phyloP scores from a whole-genome alignment of 2,329 filamentous ascomycete species.

The Ceratocystis albifundus region DNA sequence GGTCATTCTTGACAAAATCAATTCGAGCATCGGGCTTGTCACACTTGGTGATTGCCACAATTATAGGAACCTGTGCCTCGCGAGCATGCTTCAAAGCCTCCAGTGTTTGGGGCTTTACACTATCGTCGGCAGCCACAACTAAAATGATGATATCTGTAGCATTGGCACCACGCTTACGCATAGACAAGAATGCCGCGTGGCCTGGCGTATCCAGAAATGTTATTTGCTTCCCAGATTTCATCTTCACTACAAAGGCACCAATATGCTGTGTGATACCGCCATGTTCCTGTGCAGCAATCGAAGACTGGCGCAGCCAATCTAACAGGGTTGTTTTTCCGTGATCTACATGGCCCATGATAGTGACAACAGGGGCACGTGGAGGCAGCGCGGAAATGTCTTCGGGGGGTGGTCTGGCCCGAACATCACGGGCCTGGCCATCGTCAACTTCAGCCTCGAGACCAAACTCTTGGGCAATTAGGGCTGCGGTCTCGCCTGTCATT shows the following conservation, averaged over 20 bases:
- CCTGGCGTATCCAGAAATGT: conserved; percentile 96
- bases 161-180: conserved; percentile 89
- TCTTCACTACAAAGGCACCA: conserved; percentile 83
- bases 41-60: conserved; percentile 95
- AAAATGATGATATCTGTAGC: conserved; percentile 95
- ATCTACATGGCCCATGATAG: conserved; percentile 98
- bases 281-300: conserved; percentile 80
- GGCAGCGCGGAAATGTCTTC: conserved; percentile 60
- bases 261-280: conserved; percentile 98
- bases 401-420: conserved; percentile 56
- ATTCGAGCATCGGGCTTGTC: conserved; percentile 76
- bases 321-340: conserved; percentile 96
- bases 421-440: conserved; percentile 52
- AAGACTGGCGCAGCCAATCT: conserved; percentile 86
- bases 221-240: conserved; percentile 77
- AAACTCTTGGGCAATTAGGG: conserved; percentile 82
- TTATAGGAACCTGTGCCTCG: conserved; percentile 78
- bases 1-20: conserved; percentile 77
- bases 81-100: conserved; percentile 93
- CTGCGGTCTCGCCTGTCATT: conserved; percentile 80
- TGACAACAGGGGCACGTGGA: conserved; percentile 77
- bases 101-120: conserved; percentile 91
- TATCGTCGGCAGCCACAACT: conserved; percentile 92
- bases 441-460: conserved; percentile 78
- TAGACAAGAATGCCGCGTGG: conserved; percentile 87